phyloP scores from a whole-genome alignment of 2,329 filamentous ascomycete genomes.

The Volutella citrinella region DNA sequence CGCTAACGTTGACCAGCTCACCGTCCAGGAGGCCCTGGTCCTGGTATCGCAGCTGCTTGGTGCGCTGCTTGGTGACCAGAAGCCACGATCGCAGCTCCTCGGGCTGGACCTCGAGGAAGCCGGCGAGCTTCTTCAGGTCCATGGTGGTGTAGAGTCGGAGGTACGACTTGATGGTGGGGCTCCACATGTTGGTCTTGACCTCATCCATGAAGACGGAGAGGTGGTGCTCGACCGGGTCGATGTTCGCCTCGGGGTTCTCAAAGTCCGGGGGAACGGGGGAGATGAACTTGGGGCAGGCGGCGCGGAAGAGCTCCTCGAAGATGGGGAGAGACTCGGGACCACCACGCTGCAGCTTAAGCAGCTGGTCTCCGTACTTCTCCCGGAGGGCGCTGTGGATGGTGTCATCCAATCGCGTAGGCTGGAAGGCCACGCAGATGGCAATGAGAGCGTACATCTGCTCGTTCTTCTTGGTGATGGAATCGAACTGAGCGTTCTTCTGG shows the following conservation, averaged over 20 bases:
- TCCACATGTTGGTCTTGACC: slow-evolving; percentile 99
- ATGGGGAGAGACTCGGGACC: slow-evolving; percentile 93
- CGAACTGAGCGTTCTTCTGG: slow-evolving; percentile 98
- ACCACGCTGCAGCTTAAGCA: slow-evolving; percentile 92
- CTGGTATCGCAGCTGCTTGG: slow-evolving; percentile 90
- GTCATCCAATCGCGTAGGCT: slow-evolving; percentile 94
- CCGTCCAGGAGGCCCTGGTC: slow-evolving; percentile 87
- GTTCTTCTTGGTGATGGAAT: slow-evolving; percentile 99
- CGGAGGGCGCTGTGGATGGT: slow-evolving; percentile 97
- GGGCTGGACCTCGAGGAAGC: slow-evolving; percentile 95
- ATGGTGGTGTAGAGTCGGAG: slow-evolving; percentile 99
- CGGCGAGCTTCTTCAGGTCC: slow-evolving; percentile 96
- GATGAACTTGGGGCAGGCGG: slow-evolving; percentile 99
- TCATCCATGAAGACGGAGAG: slow-evolving; percentile 98
- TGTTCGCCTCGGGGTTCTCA: slow-evolving; percentile 91
- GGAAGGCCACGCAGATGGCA: slow-evolving; percentile 97
- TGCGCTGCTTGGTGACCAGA: slow-evolving; percentile 97
- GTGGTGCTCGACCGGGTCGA: slow-evolving; percentile 97
- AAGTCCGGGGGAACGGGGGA: slow-evolving; percentile 95
- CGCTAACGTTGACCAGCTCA: slow-evolving; percentile 87
- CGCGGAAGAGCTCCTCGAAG: slow-evolving; percentile 97
- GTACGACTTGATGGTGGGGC: slow-evolving; percentile 96
- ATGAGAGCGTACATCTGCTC: slow-evolving; percentile 99
- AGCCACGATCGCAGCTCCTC: slow-evolving; percentile 93
- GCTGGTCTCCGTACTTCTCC: slow-evolving; percentile 99